Evolutionary conservation across 108 stramenopile genomes (phyloP), one percentile per base, ranked within the genome.

Genomic region (Cyclotella atomus): DNA sequence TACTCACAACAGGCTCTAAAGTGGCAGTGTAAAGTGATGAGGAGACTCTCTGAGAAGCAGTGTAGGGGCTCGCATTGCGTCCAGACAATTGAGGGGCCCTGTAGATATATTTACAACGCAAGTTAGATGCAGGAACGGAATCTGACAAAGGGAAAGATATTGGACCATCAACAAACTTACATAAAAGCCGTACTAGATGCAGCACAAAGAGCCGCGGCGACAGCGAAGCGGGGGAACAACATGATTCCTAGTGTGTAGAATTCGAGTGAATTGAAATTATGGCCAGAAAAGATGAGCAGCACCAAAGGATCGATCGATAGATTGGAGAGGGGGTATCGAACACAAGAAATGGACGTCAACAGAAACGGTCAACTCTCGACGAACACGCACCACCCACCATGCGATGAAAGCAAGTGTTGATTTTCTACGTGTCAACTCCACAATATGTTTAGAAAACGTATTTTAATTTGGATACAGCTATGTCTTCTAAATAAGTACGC

Each of bases 181-280:
- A 76, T 65, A 68, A 84, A 84, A 17, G 83, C 83, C 33, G 72
- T 67, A 5, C 76, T 60, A 17, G 83, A 54, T 23, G 79, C 66
- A 35, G 80, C 76, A 62, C 79, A 84, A 29, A 84, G 68, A 47
- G 80, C 83, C 70, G 75, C 45, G 35, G 79, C 80, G 35, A 84
- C 59, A 52, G 83, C 83, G 64, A 68, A 80, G 36, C 68, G 60
- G 41, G 79, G 60, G 60, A 80, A 80, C 43, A 73, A 60, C 79
- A 80, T 80, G 36, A 43, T 57, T 29, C 14, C 0, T 41, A 34
- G 36, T 5, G 0, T 17, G 20, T 0, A 20, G 55, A 44, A 9
- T 7, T 21, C 21, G 20, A 41, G 6, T 43, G 7, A 36, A 2
- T 1, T 5, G 16, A 61, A 61, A 2, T 61, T 43, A 61, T 61